Percentiles rank a stretch among this genome's conserved stretches.
Evolutionary conservation across 768 basidiomycete genomes (phyloP).

Genomic region (Panaeolus papilionaceus): DNA sequence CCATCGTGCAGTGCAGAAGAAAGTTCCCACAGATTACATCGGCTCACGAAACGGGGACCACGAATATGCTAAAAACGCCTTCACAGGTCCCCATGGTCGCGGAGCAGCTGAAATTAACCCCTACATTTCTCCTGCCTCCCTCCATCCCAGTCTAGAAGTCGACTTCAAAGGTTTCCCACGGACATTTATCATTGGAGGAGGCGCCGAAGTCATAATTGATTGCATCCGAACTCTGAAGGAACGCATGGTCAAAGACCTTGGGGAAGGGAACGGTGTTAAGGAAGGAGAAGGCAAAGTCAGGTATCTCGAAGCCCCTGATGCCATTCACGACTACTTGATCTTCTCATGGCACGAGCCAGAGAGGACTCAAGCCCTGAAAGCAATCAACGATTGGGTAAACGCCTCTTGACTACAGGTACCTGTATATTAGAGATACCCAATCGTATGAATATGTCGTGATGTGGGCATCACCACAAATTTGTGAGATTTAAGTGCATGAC

Average conservation of each 20-base stretch:
- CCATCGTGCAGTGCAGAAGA: conserved; percentile 43
- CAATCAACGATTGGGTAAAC: conserved; percentile 55
- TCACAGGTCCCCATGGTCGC: conserved; percentile 53
- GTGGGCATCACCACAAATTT: too few species aligned
- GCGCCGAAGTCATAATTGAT: conserved; percentile 64
- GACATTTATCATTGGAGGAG: conserved; percentile 65
- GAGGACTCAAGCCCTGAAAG: conserved; percentile 50
- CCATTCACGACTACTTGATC: conserved; percentile 58
- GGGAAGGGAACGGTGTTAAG: conserved; percentile 44
- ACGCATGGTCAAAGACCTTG: conserved; percentile 59
- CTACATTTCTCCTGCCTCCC: conserved; percentile 67
- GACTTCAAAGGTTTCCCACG: conserved; percentile 63
- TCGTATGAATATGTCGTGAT: too few species aligned
- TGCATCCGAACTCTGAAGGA: conserved; percentile 50
- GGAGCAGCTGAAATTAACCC: conserved; percentile 51
- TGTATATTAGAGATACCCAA: too few species aligned
- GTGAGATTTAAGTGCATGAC: too few species aligned
- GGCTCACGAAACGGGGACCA: conserved; percentile 27
- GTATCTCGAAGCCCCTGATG: conserved; percentile 57
- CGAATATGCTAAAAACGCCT: conserved; percentile 45
- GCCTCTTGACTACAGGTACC: conserved; percentile 16
- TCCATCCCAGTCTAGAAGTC: conserved; percentile 39
- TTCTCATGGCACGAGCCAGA: conserved; percentile 61
- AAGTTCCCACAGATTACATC: conserved; percentile 45
- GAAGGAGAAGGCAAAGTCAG: conserved; percentile 48